Conservation (phyloP, 1,284 basidiomycete genomes). For the Stygiomarasmius scandens region DNA sequence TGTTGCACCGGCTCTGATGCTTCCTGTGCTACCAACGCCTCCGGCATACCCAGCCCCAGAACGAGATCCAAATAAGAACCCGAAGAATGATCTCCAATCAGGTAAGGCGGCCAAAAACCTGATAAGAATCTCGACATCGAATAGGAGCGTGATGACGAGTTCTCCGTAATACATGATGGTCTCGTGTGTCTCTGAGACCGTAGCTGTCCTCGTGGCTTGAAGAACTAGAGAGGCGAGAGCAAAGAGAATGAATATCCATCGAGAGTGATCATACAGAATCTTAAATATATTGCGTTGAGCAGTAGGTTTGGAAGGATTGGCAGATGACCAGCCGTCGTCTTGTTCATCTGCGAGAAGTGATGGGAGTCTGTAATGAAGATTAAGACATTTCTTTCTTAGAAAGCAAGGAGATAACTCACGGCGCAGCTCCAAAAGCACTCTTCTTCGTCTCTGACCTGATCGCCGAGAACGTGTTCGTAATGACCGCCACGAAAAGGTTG, state of each 20-base stretch:
- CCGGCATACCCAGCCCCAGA: too few species aligned
- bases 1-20: too few species aligned
- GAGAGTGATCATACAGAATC: slow-evolving; percentile 60
- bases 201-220: slow-evolving; percentile 76
- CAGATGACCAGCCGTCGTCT: slow-evolving; percentile 61
- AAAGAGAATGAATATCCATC: slow-evolving; percentile 79
- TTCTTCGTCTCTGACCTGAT: slow-evolving; percentile 88
- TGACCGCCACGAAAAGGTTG: slow-evolving; percentile 95
- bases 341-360: slow-evolving; percentile 20
- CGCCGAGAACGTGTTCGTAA: slow-evolving; percentile 92
- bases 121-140: slow-evolving; percentile 88
- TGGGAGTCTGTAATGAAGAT: background rate
- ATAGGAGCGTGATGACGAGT: slow-evolving; percentile 80
- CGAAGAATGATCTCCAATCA: slow-evolving; percentile 82
- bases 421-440: slow-evolving; percentile 89
- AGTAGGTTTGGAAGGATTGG: slow-evolving; percentile 45
- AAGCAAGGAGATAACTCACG: slow-evolving; percentile 20
- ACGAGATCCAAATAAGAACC: too few species aligned
- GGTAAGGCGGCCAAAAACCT: slow-evolving; percentile 78
- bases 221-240: slow-evolving; percentile 74
- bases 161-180: slow-evolving; percentile 69
- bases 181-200: slow-evolving; percentile 50
- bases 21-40: too few species aligned
- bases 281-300: slow-evolving; percentile 51
- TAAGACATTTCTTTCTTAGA: background rate